Base-by-base conservation (phyloP, 805 yeast species). In the Candida oleophila region DNA sequence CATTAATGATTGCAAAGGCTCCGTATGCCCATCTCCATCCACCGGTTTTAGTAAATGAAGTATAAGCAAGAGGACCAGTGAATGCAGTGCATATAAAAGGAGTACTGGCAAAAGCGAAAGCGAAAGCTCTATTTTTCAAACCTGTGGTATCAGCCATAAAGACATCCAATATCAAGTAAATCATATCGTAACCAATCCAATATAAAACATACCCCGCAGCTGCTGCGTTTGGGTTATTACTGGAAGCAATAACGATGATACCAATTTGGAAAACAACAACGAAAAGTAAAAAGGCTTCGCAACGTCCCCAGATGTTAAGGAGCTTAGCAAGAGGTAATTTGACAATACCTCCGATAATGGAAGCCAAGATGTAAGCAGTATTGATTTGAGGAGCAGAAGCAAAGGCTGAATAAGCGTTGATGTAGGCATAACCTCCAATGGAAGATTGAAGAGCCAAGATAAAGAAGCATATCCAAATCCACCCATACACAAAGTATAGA, bases 381-480 rank as follows among this genome's bases (percentile, higher is more conserved):
- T 54, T 45, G 33, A 64, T 42, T 34, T 57, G 57, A 2, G 69
- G 64, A 42, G 69, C 69, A 18, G 56, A 38, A 8, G 46, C 11
- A 46, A 65, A 66, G 7, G 46, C 47, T 22, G 58, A 38, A 36
- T 57, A 58, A 21, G 65, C 65, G 42, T 55, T 45, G 40, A 40
- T 33, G 14, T 48, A 50, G 42, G 65, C 54, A 48, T 53, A 57
- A 37, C 40, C 33, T 32, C 59, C 56, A 43, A 63, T 54, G 11
- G 61, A 38, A 22, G 55, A 51, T 39, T 62, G 69, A 18, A 65
- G 43, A n/a, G 68, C 64, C 36, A 63, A 52, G 59, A 64, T 55
- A 54, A 65, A 66, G 53, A 52, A 66, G 38, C 61, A 56, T 21
- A 64, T 55, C 70, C 70, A 66, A 46, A 66, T 65, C 65, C 62